Conservation (phyloP, 139 green algal species). For the Volvox reticuliferus region DNA sequence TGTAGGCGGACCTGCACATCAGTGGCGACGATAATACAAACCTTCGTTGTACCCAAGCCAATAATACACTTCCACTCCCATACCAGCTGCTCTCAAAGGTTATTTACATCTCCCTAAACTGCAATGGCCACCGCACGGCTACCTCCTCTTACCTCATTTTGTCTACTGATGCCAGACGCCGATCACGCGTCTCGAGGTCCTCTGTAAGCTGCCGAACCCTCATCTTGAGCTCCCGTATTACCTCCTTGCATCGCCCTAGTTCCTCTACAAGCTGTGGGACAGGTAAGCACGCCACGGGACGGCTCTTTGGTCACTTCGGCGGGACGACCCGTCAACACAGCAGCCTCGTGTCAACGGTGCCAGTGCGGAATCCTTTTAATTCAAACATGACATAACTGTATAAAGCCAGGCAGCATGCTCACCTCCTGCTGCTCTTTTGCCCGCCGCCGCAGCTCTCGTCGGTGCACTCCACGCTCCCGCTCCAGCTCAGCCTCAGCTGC, state of each 20-base stretch:
- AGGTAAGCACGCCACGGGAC: too few relatives aligned
- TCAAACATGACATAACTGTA: neutral
- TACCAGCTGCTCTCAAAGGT: too few relatives aligned
- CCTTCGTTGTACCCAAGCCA: too few relatives aligned
- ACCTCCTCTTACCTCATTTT: conserved; percentile 11
- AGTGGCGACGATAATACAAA: too few relatives aligned
- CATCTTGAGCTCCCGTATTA: conserved; percentile 62
- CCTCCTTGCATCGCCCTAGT: conserved; percentile 55
- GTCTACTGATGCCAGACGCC: conserved; percentile 24
- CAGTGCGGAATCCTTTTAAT: neutral
- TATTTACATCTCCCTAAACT: too few relatives aligned
- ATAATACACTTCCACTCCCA: too few relatives aligned
- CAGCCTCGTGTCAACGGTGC: neutral
- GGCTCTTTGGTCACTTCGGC: too few relatives aligned
- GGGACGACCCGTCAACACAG: neutral
- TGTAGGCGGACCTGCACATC: too few relatives aligned
- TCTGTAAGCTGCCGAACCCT: conserved; percentile 64
- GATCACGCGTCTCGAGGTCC: conserved; percentile 65
- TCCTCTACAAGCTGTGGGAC: conserved; percentile 49
- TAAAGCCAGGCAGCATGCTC: neutral
- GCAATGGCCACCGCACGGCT: too few relatives aligned
- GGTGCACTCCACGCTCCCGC: conserved; percentile 73
- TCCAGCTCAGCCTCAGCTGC: conserved; percentile 73
- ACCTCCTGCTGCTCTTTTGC: conserved; percentile 72
- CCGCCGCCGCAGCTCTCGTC: conserved; percentile 75